Percentiles rank a stretch among this genome's conserved stretches.
These are phyloP conservation scores for Metschnikowia koreensis DNA, from an alignment of 805 yeast genomes.

Conservation along the genomic window DNA sequence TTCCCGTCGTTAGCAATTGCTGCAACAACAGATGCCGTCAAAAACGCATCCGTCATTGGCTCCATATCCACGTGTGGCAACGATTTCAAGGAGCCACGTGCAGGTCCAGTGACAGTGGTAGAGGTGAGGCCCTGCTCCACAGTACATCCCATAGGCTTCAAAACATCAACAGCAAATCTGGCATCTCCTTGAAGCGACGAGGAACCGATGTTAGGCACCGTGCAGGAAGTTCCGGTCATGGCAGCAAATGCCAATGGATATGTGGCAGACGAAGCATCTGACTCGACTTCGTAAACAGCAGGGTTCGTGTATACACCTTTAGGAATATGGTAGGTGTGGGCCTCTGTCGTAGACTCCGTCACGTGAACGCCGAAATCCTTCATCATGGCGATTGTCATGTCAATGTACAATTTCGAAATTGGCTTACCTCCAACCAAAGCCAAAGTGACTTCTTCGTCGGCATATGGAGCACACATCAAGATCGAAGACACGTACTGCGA, in stretches of 20 bases:
- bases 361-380: conserved; percentile 81
- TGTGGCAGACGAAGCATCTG: conserved; percentile 97
- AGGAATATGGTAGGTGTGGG: conserved; percentile 88
- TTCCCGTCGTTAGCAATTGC: conserved; percentile 78
- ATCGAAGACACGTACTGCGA: conserved; percentile 97
- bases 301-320: conserved; percentile 80
- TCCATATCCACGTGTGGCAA: conserved; percentile 89
- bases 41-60: conserved; percentile 98
- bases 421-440: conserved; percentile 95
- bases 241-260: conserved; percentile 98
- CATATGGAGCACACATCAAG: conserved; percentile 97
- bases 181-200: conserved; percentile 96
- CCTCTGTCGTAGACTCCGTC: conserved; percentile 63
- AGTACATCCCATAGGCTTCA: conserved; percentile 91
- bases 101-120: conserved; percentile 91
- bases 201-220: conserved; percentile 91
- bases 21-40: conserved; percentile 95
- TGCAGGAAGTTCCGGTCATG: conserved; percentile 86
- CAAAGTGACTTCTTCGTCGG: conserved; percentile 81
- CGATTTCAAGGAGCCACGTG: conserved; percentile 64
- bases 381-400: conserved; percentile 98
- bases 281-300: conserved; percentile 80
- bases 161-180: conserved; percentile 88
- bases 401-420: conserved; percentile 90
- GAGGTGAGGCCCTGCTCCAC: conserved; percentile 81